phyloP scores from a whole-genome alignment of 2,329 filamentous ascomycete species.

The Colletotrichum plurivorum region DNA sequence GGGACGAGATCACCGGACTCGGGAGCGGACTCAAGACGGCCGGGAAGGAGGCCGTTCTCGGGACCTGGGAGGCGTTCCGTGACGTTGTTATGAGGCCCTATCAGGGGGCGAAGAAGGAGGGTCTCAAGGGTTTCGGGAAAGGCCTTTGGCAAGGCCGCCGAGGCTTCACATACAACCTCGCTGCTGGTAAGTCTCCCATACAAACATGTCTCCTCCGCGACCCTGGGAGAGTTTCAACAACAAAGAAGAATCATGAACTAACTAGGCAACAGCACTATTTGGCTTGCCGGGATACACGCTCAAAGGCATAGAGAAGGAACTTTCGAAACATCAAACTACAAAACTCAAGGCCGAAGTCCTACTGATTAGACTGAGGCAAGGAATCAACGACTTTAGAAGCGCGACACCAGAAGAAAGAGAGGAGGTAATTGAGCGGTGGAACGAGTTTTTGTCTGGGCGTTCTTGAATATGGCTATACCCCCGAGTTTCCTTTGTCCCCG shows the following conservation, averaged over 20 bases:
- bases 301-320: constrained; percentile 67
- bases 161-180: constrained; percentile 61
- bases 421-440: constrained; percentile 48
- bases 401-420: constrained; percentile 43
- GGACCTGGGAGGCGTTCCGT: constrained; percentile 78
- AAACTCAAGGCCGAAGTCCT: constrained; percentile 51
- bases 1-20: constrained; percentile 77
- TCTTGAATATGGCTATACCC: constrained; percentile 24
- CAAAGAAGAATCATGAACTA: constrained; percentile 1
- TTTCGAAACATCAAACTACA: constrained; percentile 51
- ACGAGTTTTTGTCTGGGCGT: constrained; percentile 20
- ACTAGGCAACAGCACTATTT: constrained; percentile 53
- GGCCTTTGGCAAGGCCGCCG: constrained; percentile 63
- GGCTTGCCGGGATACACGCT: constrained; percentile 65
- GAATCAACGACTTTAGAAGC: constrained; percentile 47
- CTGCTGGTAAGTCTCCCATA: constrained; percentile 46
- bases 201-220: too few relatives aligned
- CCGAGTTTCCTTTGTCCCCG: constrained; percentile 21
- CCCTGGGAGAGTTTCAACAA: too few relatives aligned
- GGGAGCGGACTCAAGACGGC: constrained; percentile 72
- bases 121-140: constrained; percentile 72
- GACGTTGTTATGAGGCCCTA: constrained; percentile 76
- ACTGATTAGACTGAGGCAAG: constrained; percentile 50
- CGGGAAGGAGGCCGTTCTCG: constrained; percentile 74
- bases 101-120: constrained; percentile 74